Conservation (phyloP, 2,329 filamentous ascomycete genomes). For the Botrytis pseudocinerea region DNA sequence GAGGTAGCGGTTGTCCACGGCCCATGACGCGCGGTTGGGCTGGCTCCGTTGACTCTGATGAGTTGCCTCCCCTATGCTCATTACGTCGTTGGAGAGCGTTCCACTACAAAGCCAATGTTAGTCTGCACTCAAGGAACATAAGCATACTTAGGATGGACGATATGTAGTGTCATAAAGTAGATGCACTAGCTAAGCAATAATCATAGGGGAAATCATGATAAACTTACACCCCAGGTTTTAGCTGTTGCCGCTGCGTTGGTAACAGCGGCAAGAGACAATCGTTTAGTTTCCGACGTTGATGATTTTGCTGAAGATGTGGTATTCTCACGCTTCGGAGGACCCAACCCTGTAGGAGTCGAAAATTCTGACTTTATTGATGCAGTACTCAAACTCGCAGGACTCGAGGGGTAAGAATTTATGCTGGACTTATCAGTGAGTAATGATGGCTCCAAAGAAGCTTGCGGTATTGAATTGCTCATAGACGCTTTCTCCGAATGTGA, state of each 20-base stretch:
- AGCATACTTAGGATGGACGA: not conserved
- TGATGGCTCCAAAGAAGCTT: conserved; percentile 29
- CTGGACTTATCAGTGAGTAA: conserved; percentile 24
- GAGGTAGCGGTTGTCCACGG: conserved; percentile 77
- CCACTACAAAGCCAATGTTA: conserved; percentile 38
- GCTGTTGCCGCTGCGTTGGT: conserved; percentile 57
- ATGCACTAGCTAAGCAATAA: not conserved
- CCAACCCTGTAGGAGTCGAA: conserved; percentile 46
- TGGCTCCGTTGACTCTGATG: conserved; percentile 41
- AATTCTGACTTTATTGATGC: conserved; percentile 46
- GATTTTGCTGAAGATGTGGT: conserved; percentile 40
- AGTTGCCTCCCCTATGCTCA: conserved; percentile 39
- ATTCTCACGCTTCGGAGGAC: conserved; percentile 39
- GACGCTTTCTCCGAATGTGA: conserved; percentile 44
- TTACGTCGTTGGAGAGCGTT: conserved; percentile 54
- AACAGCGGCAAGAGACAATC: conserved; percentile 55
- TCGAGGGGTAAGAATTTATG: conserved; percentile 36
- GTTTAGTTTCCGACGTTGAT: conserved; percentile 44
- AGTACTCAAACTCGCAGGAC: conserved; percentile 42
- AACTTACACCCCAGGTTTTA: conserved; percentile 53
- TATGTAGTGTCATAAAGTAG: not conserved
- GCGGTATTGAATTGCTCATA: conserved; percentile 40
- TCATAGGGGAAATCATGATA: not conserved
- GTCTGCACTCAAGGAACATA: not conserved
- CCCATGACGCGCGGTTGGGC: conserved; percentile 69